phyloP scores from a whole-genome alignment of 2,329 filamentous ascomycete species.

The Diaporthe caulivora region DNA sequence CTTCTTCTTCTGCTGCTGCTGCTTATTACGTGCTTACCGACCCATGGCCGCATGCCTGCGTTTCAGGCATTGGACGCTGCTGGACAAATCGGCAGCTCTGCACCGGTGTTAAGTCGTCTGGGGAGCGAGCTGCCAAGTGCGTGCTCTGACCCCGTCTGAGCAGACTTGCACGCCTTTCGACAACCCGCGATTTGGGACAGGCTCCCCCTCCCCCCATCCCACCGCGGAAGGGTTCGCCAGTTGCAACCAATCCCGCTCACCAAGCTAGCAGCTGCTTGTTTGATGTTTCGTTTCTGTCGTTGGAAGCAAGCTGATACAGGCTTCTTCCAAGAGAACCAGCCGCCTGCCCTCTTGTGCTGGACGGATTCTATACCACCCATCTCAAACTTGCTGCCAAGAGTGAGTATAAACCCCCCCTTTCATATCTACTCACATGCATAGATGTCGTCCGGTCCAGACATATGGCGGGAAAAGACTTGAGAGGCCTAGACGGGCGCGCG shows the following conservation, averaged over 20 bases:
- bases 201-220: slow-evolving; percentile 9
- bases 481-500: background rate
- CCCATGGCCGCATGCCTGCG: slow-evolving; percentile 11
- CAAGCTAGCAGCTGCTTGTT: background rate
- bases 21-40: slow-evolving; percentile 1
- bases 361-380: background rate
- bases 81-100: slow-evolving; percentile 20
- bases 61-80: slow-evolving; percentile 10
- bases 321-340: background rate
- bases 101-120: background rate
- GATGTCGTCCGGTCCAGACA: background rate
- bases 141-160: slow-evolving; percentile 29
- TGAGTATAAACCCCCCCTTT: background rate
- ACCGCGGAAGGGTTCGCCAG: background rate
- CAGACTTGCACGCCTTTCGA: background rate
- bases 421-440: background rate
- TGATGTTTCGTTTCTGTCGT: background rate
- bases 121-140: slow-evolving; percentile 26
- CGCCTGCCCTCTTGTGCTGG: background rate
- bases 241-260: background rate
- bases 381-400: background rate
- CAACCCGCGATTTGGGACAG: background rate
- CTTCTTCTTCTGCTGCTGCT: too few relatives aligned
- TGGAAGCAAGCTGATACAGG: background rate
- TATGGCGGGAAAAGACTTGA: background rate